These are phyloP conservation scores for Talaromyces albobiverticillius DNA, from an alignment of 2,329 filamentous ascomycete species.

Conservation along the genomic window DNA sequence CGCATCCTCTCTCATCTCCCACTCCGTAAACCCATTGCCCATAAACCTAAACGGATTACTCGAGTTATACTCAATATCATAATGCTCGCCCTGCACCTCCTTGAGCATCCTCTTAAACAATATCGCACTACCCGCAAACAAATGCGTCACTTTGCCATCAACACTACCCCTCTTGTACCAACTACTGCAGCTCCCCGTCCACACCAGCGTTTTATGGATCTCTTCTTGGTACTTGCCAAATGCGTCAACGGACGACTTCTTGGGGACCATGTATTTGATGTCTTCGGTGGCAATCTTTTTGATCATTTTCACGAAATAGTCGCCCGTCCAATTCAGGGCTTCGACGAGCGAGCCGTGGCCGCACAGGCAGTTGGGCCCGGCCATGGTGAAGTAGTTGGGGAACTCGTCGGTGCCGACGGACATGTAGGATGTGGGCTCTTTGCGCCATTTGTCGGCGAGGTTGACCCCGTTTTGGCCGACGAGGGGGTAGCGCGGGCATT, in stretches of 20 bases:
- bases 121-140: slow-evolving; percentile 24
- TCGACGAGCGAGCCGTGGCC: slow-evolving; percentile 28
- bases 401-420: slow-evolving; percentile 45
- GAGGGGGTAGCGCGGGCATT: slow-evolving; percentile 45
- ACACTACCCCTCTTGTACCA: slow-evolving; percentile 36
- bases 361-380: slow-evolving; percentile 27
- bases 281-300: slow-evolving; percentile 30
- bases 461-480: slow-evolving; percentile 35
- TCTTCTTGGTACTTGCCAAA: slow-evolving; percentile 33
- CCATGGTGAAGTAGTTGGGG: slow-evolving; percentile 42
- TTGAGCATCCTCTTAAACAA: slow-evolving; percentile 22
- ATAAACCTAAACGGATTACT: slow-evolving; percentile 21
- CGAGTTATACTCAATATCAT: slow-evolving; percentile 17
- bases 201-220: slow-evolving; percentile 34
- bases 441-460: slow-evolving; percentile 45
- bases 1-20: too few species aligned
- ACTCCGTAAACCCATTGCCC: slow-evolving; percentile 23
- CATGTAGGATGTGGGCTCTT: slow-evolving; percentile 42
- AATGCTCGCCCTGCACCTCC: slow-evolving; percentile 22
- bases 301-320: slow-evolving; percentile 31
- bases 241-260: slow-evolving; percentile 32
- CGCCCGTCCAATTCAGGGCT: slow-evolving; percentile 23
- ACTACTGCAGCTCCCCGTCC: slow-evolving; percentile 30
- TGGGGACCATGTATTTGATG: slow-evolving; percentile 36
- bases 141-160: slow-evolving; percentile 16